phyloP scores from a whole-genome alignment of 2,329 filamentous ascomycete genomes.

The Claviceps digitariae region DNA sequence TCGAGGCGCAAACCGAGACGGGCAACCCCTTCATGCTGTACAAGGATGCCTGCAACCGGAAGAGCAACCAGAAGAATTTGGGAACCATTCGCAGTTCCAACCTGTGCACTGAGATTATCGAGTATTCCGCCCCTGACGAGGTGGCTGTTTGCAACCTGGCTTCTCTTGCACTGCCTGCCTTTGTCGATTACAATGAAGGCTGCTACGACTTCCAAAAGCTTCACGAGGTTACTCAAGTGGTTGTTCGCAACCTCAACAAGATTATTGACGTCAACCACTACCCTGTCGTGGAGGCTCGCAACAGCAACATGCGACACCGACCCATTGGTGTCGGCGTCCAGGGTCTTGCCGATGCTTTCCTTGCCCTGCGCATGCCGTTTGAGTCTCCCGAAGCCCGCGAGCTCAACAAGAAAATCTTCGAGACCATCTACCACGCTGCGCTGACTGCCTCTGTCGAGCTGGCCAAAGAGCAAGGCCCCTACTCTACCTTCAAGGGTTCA shows the following conservation, averaged over 20 bases:
- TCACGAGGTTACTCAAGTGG: slow-evolving; percentile 83
- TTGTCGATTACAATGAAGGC: slow-evolving; percentile 72
- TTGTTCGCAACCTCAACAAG: slow-evolving; percentile 92
- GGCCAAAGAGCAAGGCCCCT: slow-evolving; percentile 70
- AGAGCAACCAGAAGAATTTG: slow-evolving; percentile 99
- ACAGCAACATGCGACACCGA: slow-evolving; percentile 94
- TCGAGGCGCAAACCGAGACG: slow-evolving; percentile 97
- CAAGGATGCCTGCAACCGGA: slow-evolving; percentile 96
- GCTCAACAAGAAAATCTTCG: slow-evolving; percentile 96
- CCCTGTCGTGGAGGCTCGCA: slow-evolving; percentile 83
- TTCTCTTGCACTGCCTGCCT: slow-evolving; percentile 82
- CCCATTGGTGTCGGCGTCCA: slow-evolving; percentile 95
- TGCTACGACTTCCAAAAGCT: slow-evolving; percentile 94
- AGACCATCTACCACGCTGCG: slow-evolving; percentile 96
- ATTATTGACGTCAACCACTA: slow-evolving; percentile 99
- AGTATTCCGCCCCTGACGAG: slow-evolving; percentile 95
- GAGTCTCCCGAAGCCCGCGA: slow-evolving; percentile 88
- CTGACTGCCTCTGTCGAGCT: slow-evolving; percentile 80
- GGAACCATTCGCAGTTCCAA: slow-evolving; percentile 98
- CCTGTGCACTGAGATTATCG: slow-evolving; percentile 95
- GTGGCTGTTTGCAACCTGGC: slow-evolving; percentile 98
- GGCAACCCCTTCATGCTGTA: slow-evolving; percentile 99
- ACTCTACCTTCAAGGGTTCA: slow-evolving; percentile 83
- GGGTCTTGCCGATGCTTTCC: slow-evolving; percentile 94
- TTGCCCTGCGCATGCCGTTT: slow-evolving; percentile 91